phyloP scores from a whole-genome alignment of 768 basidiomycete species.

The Russula olivacea region DNA sequence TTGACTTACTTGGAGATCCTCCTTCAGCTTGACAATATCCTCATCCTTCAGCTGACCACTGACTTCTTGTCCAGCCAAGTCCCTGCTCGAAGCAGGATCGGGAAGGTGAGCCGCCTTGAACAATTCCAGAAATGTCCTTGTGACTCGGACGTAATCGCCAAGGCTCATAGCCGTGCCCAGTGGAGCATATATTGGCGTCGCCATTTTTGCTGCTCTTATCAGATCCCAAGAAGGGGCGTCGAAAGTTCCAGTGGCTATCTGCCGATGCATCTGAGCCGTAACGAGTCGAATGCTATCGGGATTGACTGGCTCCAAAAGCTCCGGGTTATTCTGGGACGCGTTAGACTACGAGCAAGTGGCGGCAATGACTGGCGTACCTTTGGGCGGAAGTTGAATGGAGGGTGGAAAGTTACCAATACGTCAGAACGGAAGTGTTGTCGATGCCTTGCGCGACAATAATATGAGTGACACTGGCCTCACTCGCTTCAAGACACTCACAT shows the following conservation, averaged over 20 bases:
- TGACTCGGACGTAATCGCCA: slow-evolving; percentile 77
- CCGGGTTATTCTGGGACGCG: slow-evolving; percentile 52
- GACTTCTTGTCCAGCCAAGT: slow-evolving; percentile 23
- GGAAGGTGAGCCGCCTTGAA: slow-evolving; percentile 44
- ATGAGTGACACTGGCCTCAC: slow-evolving; percentile 13
- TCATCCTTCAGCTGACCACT: slow-evolving; percentile 26
- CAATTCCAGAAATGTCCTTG: slow-evolving; percentile 66
- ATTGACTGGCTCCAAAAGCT: slow-evolving; percentile 62
- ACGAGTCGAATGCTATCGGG: slow-evolving; percentile 52
- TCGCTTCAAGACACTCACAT: slow-evolving; percentile 43
- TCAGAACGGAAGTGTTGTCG: slow-evolving; percentile 85
- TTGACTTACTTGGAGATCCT: slow-evolving; percentile 55
- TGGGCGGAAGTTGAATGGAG: slow-evolving; percentile 60
- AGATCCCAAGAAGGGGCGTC: slow-evolving; percentile 83
- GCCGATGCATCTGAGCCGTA: slow-evolving; percentile 57
- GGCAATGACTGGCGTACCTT: slow-evolving; percentile 35
- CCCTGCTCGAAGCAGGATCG: slow-evolving; percentile 29
- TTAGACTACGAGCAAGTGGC: neutral
- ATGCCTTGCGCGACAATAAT: slow-evolving; percentile 45
- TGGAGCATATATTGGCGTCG: slow-evolving; percentile 77
- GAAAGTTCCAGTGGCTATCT: slow-evolving; percentile 71
- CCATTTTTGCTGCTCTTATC: slow-evolving; percentile 68
- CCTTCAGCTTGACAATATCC: slow-evolving; percentile 29
- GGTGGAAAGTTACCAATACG: slow-evolving; percentile 77
- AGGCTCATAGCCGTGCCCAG: slow-evolving; percentile 82